Percentiles rank a stretch among this genome's conserved stretches.
phyloP scores from a whole-genome alignment of 2,329 filamentous ascomycete genomes.

The Botrytis sinoallii region DNA sequence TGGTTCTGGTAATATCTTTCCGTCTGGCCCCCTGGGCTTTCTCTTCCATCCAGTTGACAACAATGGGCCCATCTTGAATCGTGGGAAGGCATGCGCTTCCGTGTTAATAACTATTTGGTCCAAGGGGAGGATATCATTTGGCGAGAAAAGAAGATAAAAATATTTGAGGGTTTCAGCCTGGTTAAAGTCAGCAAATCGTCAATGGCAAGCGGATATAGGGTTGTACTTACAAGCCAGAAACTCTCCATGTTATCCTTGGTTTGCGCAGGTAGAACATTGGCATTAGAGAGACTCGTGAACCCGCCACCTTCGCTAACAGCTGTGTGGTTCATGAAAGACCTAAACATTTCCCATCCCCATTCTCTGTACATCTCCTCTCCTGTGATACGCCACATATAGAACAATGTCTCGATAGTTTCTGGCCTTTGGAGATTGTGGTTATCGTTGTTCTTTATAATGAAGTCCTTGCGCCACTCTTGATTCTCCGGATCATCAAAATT shows the following conservation, averaged over 20 bases:
- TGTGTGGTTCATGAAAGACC: constrained; percentile 82
- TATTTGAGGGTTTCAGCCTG: constrained; percentile 97
- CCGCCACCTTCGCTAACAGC: constrained; percentile 73
- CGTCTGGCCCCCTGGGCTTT: constrained; percentile 52
- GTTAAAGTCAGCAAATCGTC: constrained; percentile 23
- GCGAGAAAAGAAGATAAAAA: constrained; percentile 90
- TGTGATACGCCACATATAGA: constrained; percentile 99
- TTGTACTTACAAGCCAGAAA: constrained; percentile 80
- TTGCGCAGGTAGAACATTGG: constrained; percentile 65
- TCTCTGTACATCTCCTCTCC: constrained; percentile 84
- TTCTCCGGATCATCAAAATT: constrained; percentile 49
- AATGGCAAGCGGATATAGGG: not conserved
- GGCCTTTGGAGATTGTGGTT: constrained; percentile 90
- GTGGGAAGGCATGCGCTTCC: constrained; percentile 85
- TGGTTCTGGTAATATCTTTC: constrained; percentile 34
- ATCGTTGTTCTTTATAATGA: constrained; percentile 76
- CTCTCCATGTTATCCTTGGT: constrained; percentile 94
- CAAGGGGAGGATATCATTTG: constrained; percentile 76
- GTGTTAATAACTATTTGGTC: constrained; percentile 92
- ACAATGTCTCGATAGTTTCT: constrained; percentile 92
- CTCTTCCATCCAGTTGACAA: constrained; percentile 81
- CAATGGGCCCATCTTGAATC: constrained; percentile 75
- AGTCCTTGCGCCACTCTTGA: constrained; percentile 73
- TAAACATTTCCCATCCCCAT: constrained; percentile 99
- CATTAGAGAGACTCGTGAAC: constrained; percentile 78